Base-by-base conservation (phyloP, 2,329 filamentous ascomycete genomes). In the Didymella arachidicola region DNA sequence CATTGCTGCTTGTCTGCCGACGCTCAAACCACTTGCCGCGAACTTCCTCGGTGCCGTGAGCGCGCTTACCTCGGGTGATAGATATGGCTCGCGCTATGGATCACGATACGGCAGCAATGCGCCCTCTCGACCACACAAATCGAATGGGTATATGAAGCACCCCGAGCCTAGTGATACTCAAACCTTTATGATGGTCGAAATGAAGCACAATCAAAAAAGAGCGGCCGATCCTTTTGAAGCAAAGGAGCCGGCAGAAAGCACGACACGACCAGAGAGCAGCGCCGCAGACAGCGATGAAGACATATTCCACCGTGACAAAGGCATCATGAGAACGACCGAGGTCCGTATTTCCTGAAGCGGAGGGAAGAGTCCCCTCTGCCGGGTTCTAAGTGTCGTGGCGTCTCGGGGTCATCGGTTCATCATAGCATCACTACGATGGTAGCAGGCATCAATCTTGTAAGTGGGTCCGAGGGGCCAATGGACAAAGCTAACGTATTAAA, bases 11-110 rank as follows among this genome's bases (percentile, higher is more conserved):
- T 46, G 41, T n/a, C 42, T 38, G 5, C 42, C 29, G 4, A 46
- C 30, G 3, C 50, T 38, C 4, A 53, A 53, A 7, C 50, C 42
- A 18, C 50, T 53, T 22, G 42, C 50, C 26, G 50, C 30, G 4
- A 30, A 39, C 22, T 45, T 46, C 22, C 39, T 38, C 8, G 42
- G 50, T 29, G 41, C 16, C 4, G 30, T 46, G 16, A 46, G 50
- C 25, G 42, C 42, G 7, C 41, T 53, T 6, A 39, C 50, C 6
- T 46, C 49, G 16, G 41, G 49, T 8, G 39, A 36, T 12, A 26
- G 39, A 32, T 16, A 32, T 32, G 10, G 30, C 12, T 32, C 30
- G 2, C 34, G 34, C 5, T 53, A 53, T 25, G 32, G 50, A 25
- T 53, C 42, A 22, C 29, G 25, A 29, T 30, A 29, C 42, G 42